These are phyloP conservation scores for Hypericum androsaemum DNA, from an alignment of 345 rosid species.

Conservation along the genomic window DNA sequence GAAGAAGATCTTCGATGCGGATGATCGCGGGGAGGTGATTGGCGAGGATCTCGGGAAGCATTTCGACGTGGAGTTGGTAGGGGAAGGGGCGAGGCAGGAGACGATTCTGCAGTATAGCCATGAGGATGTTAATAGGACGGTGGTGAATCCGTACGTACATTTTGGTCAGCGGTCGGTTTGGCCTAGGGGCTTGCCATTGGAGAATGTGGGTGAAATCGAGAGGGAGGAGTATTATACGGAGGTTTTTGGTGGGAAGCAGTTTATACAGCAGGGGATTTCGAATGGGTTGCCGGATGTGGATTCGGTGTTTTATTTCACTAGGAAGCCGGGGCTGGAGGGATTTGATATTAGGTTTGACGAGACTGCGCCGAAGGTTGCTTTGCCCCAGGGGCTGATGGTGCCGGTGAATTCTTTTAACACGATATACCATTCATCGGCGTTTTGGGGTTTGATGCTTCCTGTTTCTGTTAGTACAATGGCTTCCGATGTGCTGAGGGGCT, in stretches of 20 bases:
- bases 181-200: conserved; percentile 98
- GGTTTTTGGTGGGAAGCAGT: conserved; percentile 92
- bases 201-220: conserved; percentile 77
- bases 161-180: conserved; percentile 96
- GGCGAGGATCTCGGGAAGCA: conserved; percentile 73
- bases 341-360: conserved; percentile 94
- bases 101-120: conserved; percentile 80
- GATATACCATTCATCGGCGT: conserved; percentile 80
- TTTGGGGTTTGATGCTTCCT: conserved; percentile 99
- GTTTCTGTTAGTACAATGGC: conserved; percentile 96
- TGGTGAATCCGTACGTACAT: conserved; percentile 86
- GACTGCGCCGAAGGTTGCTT: conserved; percentile 78
- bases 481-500: conserved; percentile 94
- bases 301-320: conserved; percentile 90
- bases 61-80: conserved; percentile 84
- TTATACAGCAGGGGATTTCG: conserved; percentile 91
- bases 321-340: conserved; percentile 65
- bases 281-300: conserved; percentile 97
- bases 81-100: conserved; percentile 81
- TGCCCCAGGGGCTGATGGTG: conserved; percentile 94
- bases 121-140: conserved; percentile 64
- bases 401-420: conserved; percentile 92
- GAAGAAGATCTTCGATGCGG: conserved; percentile 83
- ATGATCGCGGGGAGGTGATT: conserved; percentile 87
- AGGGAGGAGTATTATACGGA: conserved; percentile 91